A percentile compares a stretch with the other conserved stretches of the same genome.
Conservation (phyloP, 2,329 filamentous ascomycete genomes). For the Didymella pomorum region DNA sequence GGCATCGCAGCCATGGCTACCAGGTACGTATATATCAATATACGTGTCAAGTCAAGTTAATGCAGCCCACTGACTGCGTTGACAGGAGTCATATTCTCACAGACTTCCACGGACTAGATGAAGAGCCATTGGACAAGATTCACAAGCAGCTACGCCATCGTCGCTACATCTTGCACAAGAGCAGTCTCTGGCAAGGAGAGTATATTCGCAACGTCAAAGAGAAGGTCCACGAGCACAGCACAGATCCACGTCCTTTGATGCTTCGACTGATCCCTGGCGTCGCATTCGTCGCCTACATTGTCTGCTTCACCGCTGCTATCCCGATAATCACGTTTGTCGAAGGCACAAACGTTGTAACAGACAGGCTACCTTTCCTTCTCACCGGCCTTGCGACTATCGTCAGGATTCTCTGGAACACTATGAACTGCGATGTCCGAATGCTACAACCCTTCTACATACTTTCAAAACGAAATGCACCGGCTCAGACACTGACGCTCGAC, state of each 20-base stretch:
- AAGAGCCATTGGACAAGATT: constrained; percentile 70
- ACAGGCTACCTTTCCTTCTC: constrained; percentile 70
- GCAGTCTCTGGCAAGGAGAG: constrained; percentile 71
- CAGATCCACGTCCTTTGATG: constrained; percentile 72
- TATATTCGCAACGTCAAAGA: constrained; percentile 59
- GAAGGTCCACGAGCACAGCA: constrained; percentile 55
- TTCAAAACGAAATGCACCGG: constrained; percentile 69
- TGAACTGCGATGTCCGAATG: constrained; percentile 75
- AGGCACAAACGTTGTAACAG: constrained; percentile 61
- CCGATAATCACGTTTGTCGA: constrained; percentile 69
- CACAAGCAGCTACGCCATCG: constrained; percentile 71
- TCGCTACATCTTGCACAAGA: constrained; percentile 74
- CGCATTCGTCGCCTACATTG: constrained; percentile 66
- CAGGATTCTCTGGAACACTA: constrained; percentile 72
- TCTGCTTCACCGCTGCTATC: constrained; percentile 65
- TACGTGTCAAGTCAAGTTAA: too few relatives aligned
- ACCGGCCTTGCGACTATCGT: constrained; percentile 71
- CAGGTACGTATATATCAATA: too few relatives aligned
- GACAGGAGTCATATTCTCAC: constrained; percentile 71
- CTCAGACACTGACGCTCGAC: constrained; percentile 73
- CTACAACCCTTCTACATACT: constrained; percentile 79
- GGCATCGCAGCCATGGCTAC: constrained; percentile 80
- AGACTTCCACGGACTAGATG: constrained; percentile 77
- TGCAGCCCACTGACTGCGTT: background rate
- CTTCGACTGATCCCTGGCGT: constrained; percentile 67